These are phyloP conservation scores for Mortierella sp. DNA, from an alignment of 371 early-diverging fungal species.

Conservation along the genomic window DNA sequence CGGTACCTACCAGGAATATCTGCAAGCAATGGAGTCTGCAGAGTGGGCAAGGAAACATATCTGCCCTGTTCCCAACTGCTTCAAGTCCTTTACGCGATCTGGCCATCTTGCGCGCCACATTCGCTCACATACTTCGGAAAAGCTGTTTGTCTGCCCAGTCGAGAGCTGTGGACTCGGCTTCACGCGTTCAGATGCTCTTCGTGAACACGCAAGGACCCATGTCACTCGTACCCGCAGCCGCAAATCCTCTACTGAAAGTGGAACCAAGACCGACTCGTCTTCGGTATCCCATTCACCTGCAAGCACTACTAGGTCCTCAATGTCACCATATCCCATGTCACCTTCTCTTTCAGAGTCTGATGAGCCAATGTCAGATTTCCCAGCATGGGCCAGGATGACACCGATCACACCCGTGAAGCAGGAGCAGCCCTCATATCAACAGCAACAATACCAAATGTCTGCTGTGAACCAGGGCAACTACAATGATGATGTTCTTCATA, in stretches of 20 bases:
- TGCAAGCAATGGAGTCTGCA: conserved; percentile 45
- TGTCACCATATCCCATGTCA: conserved; percentile 54
- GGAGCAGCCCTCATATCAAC: conserved; percentile 3
- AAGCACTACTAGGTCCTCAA: conserved; percentile 40
- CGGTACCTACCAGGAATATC: conserved; percentile 46
- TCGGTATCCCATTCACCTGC: conserved; percentile 36
- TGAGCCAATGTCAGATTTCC: conserved; percentile 42
- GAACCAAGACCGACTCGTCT: conserved; percentile 2
- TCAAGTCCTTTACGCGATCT: conserved; percentile 54
- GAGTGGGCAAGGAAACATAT: conserved; percentile 55
- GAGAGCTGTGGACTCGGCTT: conserved; percentile 54
- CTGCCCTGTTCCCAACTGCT: conserved; percentile 51
- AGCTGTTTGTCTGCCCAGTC: conserved; percentile 52
- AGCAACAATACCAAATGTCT: conserved; percentile 16
- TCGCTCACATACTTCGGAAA: conserved; percentile 54
- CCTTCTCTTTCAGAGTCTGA: conserved; percentile 46
- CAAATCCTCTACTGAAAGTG: conserved; percentile 16
- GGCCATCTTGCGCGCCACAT: conserved; percentile 57
- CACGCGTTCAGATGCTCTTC: conserved; percentile 49
- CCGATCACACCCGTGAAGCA: conserved; percentile 37
- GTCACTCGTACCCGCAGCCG: conserved; percentile 29
- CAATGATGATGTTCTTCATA: conserved; percentile 31
- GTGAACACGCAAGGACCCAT: conserved; percentile 46
- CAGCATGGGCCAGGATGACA: conserved; percentile 51
- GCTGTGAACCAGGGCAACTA: conserved; percentile 4